Evolutionary conservation across 495 filamentous ascomycete genomes (phyloP), one percentile per base, ranked within the genome.

Genomic region (Penicillium robsamsonii): DNA sequence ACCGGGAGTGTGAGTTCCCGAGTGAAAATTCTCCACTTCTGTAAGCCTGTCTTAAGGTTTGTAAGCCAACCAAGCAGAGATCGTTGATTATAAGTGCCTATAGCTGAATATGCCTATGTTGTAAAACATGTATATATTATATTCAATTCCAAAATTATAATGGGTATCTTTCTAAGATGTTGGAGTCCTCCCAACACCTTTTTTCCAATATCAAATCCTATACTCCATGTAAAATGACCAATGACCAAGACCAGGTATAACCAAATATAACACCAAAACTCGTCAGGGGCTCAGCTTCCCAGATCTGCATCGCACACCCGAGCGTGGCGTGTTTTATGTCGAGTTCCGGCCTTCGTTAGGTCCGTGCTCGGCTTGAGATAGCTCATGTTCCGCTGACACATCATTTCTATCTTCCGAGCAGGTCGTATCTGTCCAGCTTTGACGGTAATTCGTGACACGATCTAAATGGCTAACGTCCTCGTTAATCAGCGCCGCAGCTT

Each of bases 401-500:
- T 66, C 52, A 11, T 51, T 41, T 12, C 54, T 51, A 8, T 57
- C 54, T 9, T 63, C 63, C 2, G 63, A 69, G 20, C 31, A 46
- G 1, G 51, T 60, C 11, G 58, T 56, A 37, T 58, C 63, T 11
- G 63, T 62, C 63, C 58, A 67, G 31, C 63, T 67, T 24, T 51
- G 50, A 15, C 57, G 63, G 18, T 30, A 49, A 17, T 42, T 29
- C 2, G 35, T 40, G 24, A 25, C 31, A 41, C 60, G 53, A 27
- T 44, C 2, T 5, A 12, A 5, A 53, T 47, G 50, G 45, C 24
- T 55, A 7, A 66, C 57, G 56, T 68, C 67, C 37, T 68, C 64
- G 12, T 69, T 64, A n/a, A 79, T 62, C 31, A 79, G 65, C 3
- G 74, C 76, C 12, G 76, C 76, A 1, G 76, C 57, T 48, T 79